Base-by-base conservation (phyloP, 1,139 yeast genomes). In the Magnusiomyces paraingens region DNA sequence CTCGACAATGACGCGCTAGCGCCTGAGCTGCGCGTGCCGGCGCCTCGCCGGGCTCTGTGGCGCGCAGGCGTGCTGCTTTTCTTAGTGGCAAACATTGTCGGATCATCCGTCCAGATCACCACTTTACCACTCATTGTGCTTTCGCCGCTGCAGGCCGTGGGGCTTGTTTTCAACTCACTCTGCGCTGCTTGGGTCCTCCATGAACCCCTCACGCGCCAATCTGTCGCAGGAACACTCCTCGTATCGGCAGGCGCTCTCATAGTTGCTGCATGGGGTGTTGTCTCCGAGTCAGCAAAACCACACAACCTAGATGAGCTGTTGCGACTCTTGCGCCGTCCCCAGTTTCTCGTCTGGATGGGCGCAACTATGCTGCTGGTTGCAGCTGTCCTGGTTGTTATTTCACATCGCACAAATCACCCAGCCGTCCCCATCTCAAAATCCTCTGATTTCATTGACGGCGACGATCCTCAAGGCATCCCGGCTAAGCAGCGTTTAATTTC, bases 91-190 rank as follows among this genome's bases (percentile, higher is more conserved):
- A 90, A 89, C 62, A 73, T 90, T 1, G 73, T 89, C 51, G 96
- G 97, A 1, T 85, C 94, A 2, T 75, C 86, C 36, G 85, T 89
- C 39, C 96, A 90, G 68, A 83, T 90, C 45, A 81, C 94, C 1
- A 86, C 96, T 0, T 73, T 90, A 46, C 96, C 96, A 0, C 73
- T 90, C 57, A 85, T 89, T 50, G 78, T 90, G 2, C 69, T 89
- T 54, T 83, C 91, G 39, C 96, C 96, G 0, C 70, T 90, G 51
- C 96, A 90, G 67, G 90, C 95, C 36, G 82, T 85, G n/a, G 96
- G 96, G 0, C 76, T 90, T 39, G 91, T 89, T 2, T 89, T 90
- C 74, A 90, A 90, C 68, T 82, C 94, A 1, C 69, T 87, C 10
- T 85, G 90, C 61, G 87, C 95, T 50, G 67, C 86, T 26, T 59